phyloP scores from a whole-genome alignment of 2,329 filamentous ascomycete genomes.

The Fusarium foetens region DNA sequence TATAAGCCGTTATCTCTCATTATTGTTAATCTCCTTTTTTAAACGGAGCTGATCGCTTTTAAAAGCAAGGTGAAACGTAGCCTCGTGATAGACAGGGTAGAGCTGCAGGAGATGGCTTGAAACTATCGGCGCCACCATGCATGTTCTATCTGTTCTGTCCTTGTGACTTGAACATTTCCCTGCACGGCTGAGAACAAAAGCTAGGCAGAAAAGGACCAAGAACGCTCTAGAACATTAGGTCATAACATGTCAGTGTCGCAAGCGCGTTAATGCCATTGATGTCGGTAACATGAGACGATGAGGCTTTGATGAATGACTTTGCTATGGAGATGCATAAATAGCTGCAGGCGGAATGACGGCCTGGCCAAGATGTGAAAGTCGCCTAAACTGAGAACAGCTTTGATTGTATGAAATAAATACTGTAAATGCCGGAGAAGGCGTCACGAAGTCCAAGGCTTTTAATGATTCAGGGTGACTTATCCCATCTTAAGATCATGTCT shows the following conservation, averaged over 20 bases:
- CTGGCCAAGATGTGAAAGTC: background rate
- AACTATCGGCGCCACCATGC: background rate
- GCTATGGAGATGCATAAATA: background rate
- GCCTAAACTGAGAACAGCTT: background rate
- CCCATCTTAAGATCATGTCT: background rate
- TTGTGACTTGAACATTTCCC: background rate
- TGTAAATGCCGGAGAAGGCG: no score
- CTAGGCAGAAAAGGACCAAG: fast-evolving
- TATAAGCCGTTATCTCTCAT: background rate
- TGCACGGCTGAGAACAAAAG: fast-evolving
- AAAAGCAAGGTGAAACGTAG: background rate
- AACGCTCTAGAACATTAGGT: no score
- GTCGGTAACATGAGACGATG: background rate
- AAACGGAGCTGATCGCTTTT: background rate
- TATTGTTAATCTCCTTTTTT: background rate
- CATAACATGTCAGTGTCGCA: no score
- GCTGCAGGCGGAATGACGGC: fast-evolving
- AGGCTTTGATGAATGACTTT: background rate
- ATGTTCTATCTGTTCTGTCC: background rate
- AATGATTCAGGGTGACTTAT: background rate
- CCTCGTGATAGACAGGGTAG: background rate
- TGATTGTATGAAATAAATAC: fast-evolving
- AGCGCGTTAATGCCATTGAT: no score
- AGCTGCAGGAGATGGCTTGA: background rate
- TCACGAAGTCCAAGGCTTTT: background rate